A percentile compares a stretch with the other conserved stretches of the same genome.
These are phyloP conservation scores for Amanita pallidorosea DNA, from an alignment of 768 basidiomycete genomes.

Conservation along the genomic window DNA sequence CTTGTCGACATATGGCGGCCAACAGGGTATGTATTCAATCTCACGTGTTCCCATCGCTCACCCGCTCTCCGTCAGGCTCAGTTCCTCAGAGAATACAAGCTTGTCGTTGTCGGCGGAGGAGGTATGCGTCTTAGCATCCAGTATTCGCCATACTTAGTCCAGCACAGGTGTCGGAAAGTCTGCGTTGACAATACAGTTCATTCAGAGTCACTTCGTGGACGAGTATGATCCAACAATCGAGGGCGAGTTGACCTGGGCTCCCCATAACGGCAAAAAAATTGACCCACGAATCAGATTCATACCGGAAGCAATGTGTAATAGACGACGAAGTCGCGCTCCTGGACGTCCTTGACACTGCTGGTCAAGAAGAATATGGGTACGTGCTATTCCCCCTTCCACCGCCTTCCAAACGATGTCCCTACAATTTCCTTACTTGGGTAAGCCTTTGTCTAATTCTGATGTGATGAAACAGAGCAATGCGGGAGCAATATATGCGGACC, in stretches of 20 bases:
- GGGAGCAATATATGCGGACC: conserved; percentile 98
- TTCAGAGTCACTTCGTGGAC: conserved; percentile 89
- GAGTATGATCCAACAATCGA: conserved; percentile 96
- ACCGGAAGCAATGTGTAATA: conserved; percentile 93
- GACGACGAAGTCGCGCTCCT: conserved; percentile 98
- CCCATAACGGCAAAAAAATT: background rate
- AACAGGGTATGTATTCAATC: conserved; percentile 19
- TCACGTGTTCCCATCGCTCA: background rate
- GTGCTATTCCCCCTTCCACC: conserved; percentile 16
- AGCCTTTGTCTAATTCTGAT: conserved; percentile 1
- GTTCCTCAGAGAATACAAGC: conserved; percentile 94
- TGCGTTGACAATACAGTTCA: conserved; percentile 95
- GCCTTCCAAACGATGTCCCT: background rate
- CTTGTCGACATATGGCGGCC: conserved; percentile 22
- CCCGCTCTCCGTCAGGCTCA: conserved; percentile 44
- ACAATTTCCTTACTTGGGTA: background rate
- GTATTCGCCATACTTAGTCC: conserved; percentile 1
- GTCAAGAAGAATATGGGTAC: conserved; percentile 96
- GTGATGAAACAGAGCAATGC: conserved; percentile 69
- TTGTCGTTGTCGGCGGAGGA: conserved; percentile 97
- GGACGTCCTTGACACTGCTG: conserved; percentile 95
- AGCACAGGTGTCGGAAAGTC: conserved; percentile 54
- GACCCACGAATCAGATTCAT: conserved; percentile 58
- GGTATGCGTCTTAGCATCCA: conserved; percentile 29
- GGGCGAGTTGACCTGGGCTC: conserved; percentile 30